Conservation (phyloP, 176 grass and related monocot genomes). For the Hordeum marinum region DNA sequence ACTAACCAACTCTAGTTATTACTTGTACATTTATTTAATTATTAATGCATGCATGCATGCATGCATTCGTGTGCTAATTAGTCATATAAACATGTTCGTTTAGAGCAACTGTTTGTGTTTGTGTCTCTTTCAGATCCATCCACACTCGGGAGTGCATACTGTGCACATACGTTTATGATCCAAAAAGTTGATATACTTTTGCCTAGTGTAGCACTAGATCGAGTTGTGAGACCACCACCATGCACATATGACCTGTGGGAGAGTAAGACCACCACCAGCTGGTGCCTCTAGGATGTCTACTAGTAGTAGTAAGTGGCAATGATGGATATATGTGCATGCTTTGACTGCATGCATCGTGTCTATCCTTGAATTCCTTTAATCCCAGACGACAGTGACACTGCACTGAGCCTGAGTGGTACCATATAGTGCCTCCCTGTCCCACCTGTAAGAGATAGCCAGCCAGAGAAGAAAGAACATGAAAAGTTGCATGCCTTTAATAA, state of each 20-base stretch:
- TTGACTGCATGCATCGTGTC: constrained; percentile 7
- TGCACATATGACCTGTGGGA: not conserved
- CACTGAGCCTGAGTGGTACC: not conserved
- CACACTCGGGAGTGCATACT: not conserved
- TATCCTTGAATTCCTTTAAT: not conserved
- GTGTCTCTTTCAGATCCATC: not conserved
- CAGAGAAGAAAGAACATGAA: not conserved
- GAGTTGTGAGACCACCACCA: constrained; percentile 32
- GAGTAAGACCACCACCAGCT: constrained; percentile 41
- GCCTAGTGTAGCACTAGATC: constrained; percentile 30
- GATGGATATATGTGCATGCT: not conserved
- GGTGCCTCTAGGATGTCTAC: constrained; percentile 17
- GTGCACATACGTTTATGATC: not conserved
- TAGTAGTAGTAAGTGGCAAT: not conserved
- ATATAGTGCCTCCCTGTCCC: not conserved
- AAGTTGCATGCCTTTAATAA: not conserved
- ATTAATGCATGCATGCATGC: too few species aligned
- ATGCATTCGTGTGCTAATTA: not conserved
- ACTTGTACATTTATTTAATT: too few species aligned
- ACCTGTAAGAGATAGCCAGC: not conserved
- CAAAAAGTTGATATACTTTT: constrained; percentile 32
- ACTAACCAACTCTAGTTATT: not conserved
- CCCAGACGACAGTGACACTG: constrained; percentile 15
- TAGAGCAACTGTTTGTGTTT: not conserved
- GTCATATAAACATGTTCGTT: not conserved